phyloP scores from a whole-genome alignment of 2,329 filamentous ascomycete species.

The Plenodomus biglobosus region DNA sequence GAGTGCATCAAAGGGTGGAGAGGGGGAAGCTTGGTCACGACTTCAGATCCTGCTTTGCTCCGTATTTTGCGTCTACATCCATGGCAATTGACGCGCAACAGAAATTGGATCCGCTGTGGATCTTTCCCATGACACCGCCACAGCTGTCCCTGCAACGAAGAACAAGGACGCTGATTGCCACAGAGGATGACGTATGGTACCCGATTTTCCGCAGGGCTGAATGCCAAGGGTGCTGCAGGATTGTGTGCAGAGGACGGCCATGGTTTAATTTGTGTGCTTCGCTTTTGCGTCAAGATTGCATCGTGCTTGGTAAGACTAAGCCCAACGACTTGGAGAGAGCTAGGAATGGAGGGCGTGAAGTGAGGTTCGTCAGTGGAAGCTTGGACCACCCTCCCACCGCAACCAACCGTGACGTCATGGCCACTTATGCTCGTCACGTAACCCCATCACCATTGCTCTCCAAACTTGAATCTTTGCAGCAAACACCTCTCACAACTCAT shows the following conservation, averaged over 20 bases:
- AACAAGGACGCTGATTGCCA: conserved; percentile 6
- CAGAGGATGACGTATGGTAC: conserved; percentile 11
- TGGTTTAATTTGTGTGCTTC: neutral
- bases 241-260: no score
- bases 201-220: conserved; percentile 1
- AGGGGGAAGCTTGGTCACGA: conserved; percentile 26
- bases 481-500: conserved; percentile 10
- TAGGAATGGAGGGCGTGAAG: neutral
- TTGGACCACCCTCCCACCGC: neutral
- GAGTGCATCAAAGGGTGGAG: conserved; percentile 22
- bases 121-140: conserved; percentile 16
- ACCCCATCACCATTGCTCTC: no score
- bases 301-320: neutral
- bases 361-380: neutral
- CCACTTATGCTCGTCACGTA: conserved; percentile 7
- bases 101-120: conserved; percentile 6
- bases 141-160: conserved; percentile 21
- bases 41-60: conserved; percentile 25
- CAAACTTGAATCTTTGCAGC: conserved; percentile 3
- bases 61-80: conserved; percentile 4
- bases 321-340: neutral
- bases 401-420: conserved; percentile 18
- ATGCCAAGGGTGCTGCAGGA: neutral
- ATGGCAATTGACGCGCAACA: conserved; percentile 3
- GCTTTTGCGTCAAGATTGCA: neutral